Evolutionary conservation across 257 asterid species (phyloP).

Genomic region (Petunia secreta): DNA sequence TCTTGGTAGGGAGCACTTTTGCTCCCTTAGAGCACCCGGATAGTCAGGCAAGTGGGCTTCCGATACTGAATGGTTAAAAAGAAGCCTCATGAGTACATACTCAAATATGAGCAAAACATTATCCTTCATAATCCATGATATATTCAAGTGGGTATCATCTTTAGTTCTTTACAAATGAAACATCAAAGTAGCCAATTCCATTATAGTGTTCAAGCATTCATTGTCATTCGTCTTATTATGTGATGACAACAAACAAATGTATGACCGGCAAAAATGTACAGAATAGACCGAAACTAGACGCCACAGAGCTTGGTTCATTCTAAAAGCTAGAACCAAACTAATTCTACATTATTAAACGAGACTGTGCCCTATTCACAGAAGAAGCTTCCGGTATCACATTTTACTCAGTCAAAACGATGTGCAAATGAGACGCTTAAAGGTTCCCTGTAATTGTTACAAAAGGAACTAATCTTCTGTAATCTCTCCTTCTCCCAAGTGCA

Average conservation of each 20-base stretch:
- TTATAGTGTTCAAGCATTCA: neutral
- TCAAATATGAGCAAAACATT: neutral
- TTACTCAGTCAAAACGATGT: neutral
- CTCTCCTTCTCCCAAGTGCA: constrained; percentile 90
- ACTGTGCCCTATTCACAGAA: neutral
- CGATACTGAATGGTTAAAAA: no score
- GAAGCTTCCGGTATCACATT: constrained; percentile 5
- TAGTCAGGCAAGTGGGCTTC: no score
- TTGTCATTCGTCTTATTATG: neutral
- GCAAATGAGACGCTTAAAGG: constrained; percentile 32
- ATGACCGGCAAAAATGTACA: neutral
- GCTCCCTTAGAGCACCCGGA: no score
- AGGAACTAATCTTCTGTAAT: constrained; percentile 88
- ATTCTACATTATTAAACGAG: neutral
- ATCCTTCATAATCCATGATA: neutral
- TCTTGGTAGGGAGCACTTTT: no score
- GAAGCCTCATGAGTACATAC: neutral
- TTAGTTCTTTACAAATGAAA: neutral
- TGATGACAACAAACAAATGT: neutral
- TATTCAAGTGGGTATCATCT: neutral
- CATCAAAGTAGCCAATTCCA: constrained; percentile 3
- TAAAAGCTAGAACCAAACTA: neutral
- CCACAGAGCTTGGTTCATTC: neutral
- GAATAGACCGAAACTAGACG: constrained; percentile 14
- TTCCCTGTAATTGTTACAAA: constrained; percentile 79